Percentiles rank a stretch among this genome's conserved stretches.
phyloP scores from a whole-genome alignment of 441 rosid species.

The Euphorbia schlechtendalii region DNA sequence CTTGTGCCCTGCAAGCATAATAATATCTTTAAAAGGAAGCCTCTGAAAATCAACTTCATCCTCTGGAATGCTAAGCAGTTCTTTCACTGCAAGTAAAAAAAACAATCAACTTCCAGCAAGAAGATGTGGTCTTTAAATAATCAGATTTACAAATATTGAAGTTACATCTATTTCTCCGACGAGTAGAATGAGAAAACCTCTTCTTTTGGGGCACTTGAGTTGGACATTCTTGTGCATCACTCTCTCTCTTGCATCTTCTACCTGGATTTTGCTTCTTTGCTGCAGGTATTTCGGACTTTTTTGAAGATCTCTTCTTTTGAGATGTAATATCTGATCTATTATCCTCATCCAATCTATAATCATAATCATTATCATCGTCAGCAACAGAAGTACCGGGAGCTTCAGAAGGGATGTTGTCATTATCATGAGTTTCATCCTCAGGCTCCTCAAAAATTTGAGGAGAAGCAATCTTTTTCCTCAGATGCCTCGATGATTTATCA shows the following conservation, averaged over 20 bases:
- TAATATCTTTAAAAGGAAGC: conserved; percentile 65
- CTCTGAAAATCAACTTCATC: conserved; percentile 49
- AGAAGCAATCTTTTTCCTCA: conserved; percentile 29
- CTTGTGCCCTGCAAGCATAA: conserved; percentile 57
- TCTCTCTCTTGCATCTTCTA: conserved; percentile 39
- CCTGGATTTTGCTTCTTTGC: conserved; percentile 26
- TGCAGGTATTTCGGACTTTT: conserved; percentile 35
- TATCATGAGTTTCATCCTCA: conserved; percentile 28
- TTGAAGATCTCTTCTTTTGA: conserved; percentile 27
- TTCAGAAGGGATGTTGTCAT: conserved; percentile 21
- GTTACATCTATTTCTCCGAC: conserved; percentile 52
- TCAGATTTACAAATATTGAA: conserved; percentile 11
- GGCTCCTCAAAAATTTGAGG: conserved; percentile 29
- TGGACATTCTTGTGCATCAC: conserved; percentile 32
- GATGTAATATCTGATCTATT: conserved; percentile 23
- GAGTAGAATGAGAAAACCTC: conserved; percentile 73
- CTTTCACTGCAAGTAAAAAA: conserved; percentile 38
- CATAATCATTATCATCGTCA: conserved; percentile 26
- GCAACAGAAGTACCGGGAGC: conserved; percentile 26
- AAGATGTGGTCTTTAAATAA: neutral
- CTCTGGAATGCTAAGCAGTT: conserved; percentile 70
- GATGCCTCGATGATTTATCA: conserved; percentile 32
- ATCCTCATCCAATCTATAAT: conserved; percentile 24
- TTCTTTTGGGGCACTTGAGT: conserved; percentile 44
- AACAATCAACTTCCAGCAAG: neutral